Evolutionary conservation across 2,329 filamentous ascomycete genomes (phyloP), one percentile per base, ranked within the genome.

Genomic region (Monosporascus sp.): DNA sequence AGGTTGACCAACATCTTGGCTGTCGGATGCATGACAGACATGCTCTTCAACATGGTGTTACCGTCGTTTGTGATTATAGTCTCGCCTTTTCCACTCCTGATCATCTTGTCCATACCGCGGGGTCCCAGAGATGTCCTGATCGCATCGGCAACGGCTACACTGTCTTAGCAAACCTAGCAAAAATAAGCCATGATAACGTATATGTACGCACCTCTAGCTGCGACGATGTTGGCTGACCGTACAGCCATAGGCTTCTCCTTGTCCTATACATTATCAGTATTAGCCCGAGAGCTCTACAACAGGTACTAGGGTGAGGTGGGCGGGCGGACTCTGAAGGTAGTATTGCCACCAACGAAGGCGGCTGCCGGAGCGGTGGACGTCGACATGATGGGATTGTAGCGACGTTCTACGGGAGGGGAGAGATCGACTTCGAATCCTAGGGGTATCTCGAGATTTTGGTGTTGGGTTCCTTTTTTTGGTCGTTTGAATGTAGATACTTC

Each of bases 241-340:
- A 99, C 94, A 61, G 94, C 94, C 80, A 94, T 87, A 63, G 94
- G 94, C 90, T 99, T 99, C 79, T 97, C 94, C 84, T 97, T 99
- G 70, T 86, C 83, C 84, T 86, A 62, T 49, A 62, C 50, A 60
- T 47, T 9, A 49, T 51, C 38, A 5, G 22, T 24, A 55, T 65
- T 50, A 65, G 60, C 48, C 50, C 24, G 25, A 49, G 38, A 52
- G 51, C 25, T 49, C 47, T 9, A 11, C 31, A 52, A 45, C 48
- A 36, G 48, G 31, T 49, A 20, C 46, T 31, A 50, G 36, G 48
- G 49, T 37, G 38, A 48, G 49, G 51, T 69, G 45, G 48, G 60
- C 74, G 45, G 48, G 60, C 74, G 59, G 74, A 83, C 81, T 66
- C 78, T 78, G 69, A 84, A 84, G 58, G 80, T 75, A 62, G 76